These are phyloP conservation scores for Aspergillus carbonarius DNA, from an alignment of 2,329 filamentous ascomycete genomes.

Conservation along the genomic window DNA sequence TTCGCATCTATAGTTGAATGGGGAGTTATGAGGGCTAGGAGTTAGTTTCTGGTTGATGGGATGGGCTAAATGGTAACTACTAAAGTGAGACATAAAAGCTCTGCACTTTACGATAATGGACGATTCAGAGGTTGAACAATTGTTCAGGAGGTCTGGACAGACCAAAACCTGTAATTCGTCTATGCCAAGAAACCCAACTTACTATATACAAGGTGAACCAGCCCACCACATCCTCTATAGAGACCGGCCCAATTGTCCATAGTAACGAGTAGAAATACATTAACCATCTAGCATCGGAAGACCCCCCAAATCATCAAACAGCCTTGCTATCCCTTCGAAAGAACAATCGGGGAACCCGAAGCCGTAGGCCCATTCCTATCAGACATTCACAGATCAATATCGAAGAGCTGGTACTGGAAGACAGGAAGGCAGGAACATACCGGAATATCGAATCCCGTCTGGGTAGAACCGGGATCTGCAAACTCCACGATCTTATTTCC, in stretches of 20 bases:
- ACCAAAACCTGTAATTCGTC: background rate
- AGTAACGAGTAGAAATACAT: background rate
- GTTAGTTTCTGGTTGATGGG: no score
- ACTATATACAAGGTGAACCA: background rate
- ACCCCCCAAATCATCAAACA: constrained; percentile 36
- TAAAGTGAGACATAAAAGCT: background rate
- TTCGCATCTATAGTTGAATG: constrained; percentile 6
- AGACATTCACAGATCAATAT: background rate
- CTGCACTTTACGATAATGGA: no score
- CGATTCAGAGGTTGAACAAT: no score
- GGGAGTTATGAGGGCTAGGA: background rate
- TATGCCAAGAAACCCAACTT: background rate
- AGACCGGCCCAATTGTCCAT: background rate
- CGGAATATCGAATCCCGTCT: constrained; percentile 28
- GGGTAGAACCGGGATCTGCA: constrained; percentile 13
- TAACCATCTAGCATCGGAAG: constrained; percentile 31
- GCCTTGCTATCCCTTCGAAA: constrained; percentile 35
- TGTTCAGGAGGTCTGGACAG: no score
- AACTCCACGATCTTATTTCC: background rate
- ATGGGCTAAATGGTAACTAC: no score
- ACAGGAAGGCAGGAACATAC: constrained; percentile 13
- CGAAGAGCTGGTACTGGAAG: no score
- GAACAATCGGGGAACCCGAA: constrained; percentile 40
- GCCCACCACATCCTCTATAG: background rate
- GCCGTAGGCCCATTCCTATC: constrained; percentile 35